phyloP scores from a whole-genome alignment of 1,284 basidiomycete genomes.

The Microbotryomycetes sp. region DNA sequence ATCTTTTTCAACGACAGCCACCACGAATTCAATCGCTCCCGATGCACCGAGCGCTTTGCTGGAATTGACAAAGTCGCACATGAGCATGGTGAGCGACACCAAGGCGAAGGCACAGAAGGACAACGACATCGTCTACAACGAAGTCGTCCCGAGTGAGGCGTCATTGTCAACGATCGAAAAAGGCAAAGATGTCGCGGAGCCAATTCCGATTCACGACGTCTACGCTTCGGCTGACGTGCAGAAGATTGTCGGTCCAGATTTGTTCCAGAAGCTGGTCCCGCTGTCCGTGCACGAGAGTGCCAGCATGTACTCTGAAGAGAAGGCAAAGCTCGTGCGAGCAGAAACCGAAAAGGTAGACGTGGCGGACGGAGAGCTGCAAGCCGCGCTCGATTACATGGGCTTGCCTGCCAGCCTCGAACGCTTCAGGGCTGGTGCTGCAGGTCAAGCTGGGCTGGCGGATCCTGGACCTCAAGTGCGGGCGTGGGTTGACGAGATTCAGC shows the following conservation, averaged over 20 bases:
- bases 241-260: slow-evolving; percentile 86
- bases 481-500: slow-evolving; percentile 68
- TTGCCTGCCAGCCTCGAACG: slow-evolving; percentile 68
- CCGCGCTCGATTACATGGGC: slow-evolving; percentile 74
- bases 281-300: slow-evolving; percentile 94
- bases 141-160: slow-evolving; percentile 75
- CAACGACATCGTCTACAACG: slow-evolving; percentile 98
- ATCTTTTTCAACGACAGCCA: slow-evolving; percentile 58
- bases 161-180: slow-evolving; percentile 76
- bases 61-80: slow-evolving; percentile 77
- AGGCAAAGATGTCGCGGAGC: slow-evolving; percentile 59
- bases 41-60: slow-evolving; percentile 72
- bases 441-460: slow-evolving; percentile 49
- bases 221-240: slow-evolving; percentile 88
- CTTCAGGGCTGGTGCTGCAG: slow-evolving; percentile 71
- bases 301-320: slow-evolving; percentile 95
- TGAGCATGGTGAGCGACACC: slow-evolving; percentile 67
- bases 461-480: slow-evolving; percentile 66
- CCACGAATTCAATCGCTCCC: slow-evolving; percentile 58
- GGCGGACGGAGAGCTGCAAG: slow-evolving; percentile 72
- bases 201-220: slow-evolving; percentile 88
- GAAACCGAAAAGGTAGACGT: slow-evolving; percentile 82
- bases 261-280: slow-evolving; percentile 83
- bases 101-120: slow-evolving; percentile 72
- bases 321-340: slow-evolving; percentile 86